These are phyloP conservation scores for Suillus subaureus DNA, from an alignment of 768 basidiomycete genomes.

Conservation along the genomic window DNA sequence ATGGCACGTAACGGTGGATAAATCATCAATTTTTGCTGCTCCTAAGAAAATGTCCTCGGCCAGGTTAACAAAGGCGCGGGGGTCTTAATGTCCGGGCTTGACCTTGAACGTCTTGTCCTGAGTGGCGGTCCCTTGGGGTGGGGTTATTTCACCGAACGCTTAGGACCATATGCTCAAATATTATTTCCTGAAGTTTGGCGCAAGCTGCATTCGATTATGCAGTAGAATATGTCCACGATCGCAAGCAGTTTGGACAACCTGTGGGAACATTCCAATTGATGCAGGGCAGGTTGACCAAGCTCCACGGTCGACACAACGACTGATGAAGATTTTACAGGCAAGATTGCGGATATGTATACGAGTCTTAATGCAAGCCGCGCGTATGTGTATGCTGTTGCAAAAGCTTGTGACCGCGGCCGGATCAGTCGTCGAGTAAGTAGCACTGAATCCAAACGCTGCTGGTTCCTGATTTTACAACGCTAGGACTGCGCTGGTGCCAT, in stretches of 20 bases:
- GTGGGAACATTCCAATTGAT: constrained; percentile 93
- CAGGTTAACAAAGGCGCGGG: constrained; percentile 75
- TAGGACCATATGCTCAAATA: constrained; percentile 12
- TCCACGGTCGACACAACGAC: not conserved
- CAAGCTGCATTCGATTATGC: constrained; percentile 91
- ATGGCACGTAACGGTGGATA: not conserved
- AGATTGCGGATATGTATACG: constrained; percentile 94
- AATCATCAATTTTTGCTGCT: not conserved
- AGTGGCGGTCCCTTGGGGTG: constrained; percentile 92
- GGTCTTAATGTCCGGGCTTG: constrained; percentile 94
- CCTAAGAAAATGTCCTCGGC: constrained; percentile 81
- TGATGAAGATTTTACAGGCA: constrained; percentile 45
- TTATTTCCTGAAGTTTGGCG: constrained; percentile 62
- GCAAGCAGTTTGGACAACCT: constrained; percentile 87
- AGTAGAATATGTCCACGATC: constrained; percentile 88
- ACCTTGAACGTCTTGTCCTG: constrained; percentile 88
- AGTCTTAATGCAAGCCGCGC: constrained; percentile 85
- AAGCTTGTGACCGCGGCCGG: constrained; percentile 81
- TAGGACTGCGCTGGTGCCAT: constrained; percentile 97
- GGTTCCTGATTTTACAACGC: constrained; percentile 13
- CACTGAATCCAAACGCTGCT: not conserved
- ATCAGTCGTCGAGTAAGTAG: constrained; percentile 73
- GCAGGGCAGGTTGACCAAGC: constrained; percentile 65
- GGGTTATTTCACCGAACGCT: constrained; percentile 13
- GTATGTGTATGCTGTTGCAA: constrained; percentile 92